Conservation (phyloP, 345 rosid genomes). For the Chamaenerion angustifolium region DNA sequence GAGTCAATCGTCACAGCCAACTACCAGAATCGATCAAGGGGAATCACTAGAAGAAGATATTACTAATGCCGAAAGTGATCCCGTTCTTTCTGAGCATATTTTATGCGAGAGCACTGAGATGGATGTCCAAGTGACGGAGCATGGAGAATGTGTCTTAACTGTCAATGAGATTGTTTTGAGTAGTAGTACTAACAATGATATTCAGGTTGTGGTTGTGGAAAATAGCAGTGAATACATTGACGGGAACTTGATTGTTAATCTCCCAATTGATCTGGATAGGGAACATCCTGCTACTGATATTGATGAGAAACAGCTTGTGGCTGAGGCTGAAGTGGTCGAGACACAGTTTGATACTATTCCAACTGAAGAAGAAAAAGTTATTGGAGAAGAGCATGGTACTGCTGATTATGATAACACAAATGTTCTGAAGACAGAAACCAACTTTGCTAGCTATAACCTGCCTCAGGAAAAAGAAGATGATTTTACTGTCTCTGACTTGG, state of each 20-base stretch:
- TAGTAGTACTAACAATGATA: neutral
- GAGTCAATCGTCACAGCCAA: no score
- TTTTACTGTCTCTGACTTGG: conserved; percentile 41
- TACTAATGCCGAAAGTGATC: no score
- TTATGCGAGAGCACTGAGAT: conserved; percentile 1
- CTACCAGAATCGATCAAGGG: no score
- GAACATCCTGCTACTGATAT: neutral
- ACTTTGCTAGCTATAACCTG: conserved; percentile 22
- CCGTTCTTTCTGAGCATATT: neutral
- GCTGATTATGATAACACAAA: neutral
- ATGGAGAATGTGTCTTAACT: no score
- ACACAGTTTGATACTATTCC: conserved; percentile 24
- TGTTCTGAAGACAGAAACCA: no score
- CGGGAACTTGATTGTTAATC: no score
- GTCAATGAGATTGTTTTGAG: neutral
- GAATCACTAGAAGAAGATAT: no score
- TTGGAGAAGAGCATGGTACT: conserved; percentile 1
- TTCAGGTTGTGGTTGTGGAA: no score
- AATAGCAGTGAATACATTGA: no score
- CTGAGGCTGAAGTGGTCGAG: conserved; percentile 17
- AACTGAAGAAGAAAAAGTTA: conserved; percentile 18
- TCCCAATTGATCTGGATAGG: no score
- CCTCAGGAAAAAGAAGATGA: conserved; percentile 30
- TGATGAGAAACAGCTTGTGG: conserved; percentile 10
- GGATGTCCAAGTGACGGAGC: neutral